Evolutionary conservation across 345 rosid genomes (phyloP).

Genomic region (Dipteronia dyeriana): DNA sequence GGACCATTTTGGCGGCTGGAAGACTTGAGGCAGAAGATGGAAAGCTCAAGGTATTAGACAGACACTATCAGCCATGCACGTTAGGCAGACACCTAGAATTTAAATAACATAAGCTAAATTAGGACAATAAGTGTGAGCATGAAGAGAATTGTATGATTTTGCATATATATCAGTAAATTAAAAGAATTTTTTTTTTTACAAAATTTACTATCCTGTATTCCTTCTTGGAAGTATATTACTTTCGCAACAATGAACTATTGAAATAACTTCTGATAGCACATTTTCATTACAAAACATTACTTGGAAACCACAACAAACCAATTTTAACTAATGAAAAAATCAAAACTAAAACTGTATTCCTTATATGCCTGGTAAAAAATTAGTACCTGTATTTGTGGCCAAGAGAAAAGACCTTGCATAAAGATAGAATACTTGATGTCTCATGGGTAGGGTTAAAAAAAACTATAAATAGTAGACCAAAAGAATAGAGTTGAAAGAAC

Average conservation of each 20-base stretch:
- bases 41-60: slow-evolving; percentile 37
- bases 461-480: neutral
- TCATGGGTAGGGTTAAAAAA: neutral
- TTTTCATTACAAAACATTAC: neutral
- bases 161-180: neutral
- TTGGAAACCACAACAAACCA: neutral
- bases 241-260: neutral
- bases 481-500: neutral
- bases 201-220: neutral
- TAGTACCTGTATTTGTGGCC: neutral
- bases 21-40: slow-evolving; percentile 49
- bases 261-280: neutral
- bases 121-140: neutral
- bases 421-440: neutral
- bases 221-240: neutral
- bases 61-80: neutral
- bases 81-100: neutral
- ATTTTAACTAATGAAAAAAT: neutral
- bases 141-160: neutral
- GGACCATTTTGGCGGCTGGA: slow-evolving; percentile 54
- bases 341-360: neutral
- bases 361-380: neutral
- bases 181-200: neutral
- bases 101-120: neutral
- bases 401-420: neutral